Evolutionary conservation across 306 rosid species (phyloP).

Genomic region (Corylus heterophylla): DNA sequence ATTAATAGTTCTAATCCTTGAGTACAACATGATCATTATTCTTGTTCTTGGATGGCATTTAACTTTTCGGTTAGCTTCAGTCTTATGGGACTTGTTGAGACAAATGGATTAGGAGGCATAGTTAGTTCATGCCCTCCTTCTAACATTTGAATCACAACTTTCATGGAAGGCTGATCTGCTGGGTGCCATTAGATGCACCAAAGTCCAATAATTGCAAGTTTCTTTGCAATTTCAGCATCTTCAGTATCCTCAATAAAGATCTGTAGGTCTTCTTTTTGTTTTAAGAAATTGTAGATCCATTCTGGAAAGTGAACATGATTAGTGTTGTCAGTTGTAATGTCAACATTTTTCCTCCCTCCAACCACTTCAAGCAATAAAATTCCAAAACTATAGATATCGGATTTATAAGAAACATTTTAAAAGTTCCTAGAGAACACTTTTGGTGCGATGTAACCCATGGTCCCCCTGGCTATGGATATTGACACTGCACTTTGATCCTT

Average conservation of each 20-base stretch:
- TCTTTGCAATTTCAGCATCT: slow-evolving; percentile 20
- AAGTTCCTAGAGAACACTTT: not conserved
- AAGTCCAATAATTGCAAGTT: slow-evolving; percentile 33
- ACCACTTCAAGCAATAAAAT: too few species aligned
- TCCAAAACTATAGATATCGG: too few species aligned
- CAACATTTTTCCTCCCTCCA: too few species aligned
- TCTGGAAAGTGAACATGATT: not conserved
- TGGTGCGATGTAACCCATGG: slow-evolving; percentile 14
- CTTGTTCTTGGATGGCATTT: slow-evolving; percentile 23
- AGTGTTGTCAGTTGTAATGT: too few species aligned
- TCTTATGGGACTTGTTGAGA: not conserved
- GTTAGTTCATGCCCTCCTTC: not conserved
- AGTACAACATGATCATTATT: too few species aligned
- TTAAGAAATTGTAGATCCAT: not conserved
- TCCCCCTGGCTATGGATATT: slow-evolving; percentile 9
- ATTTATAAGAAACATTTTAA: too few species aligned
- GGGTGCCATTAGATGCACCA: slow-evolving; percentile 43
- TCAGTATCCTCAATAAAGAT: not conserved
- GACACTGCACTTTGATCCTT: not conserved
- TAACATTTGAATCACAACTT: slow-evolving; percentile 28
- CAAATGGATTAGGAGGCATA: slow-evolving; percentile 14
- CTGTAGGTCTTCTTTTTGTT: not conserved
- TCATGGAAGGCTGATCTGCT: slow-evolving; percentile 39
- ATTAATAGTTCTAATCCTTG: too few species aligned
- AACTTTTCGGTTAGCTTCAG: not conserved